Base-by-base conservation (phyloP, 805 yeast genomes). In the Deakozyma indianensis region DNA sequence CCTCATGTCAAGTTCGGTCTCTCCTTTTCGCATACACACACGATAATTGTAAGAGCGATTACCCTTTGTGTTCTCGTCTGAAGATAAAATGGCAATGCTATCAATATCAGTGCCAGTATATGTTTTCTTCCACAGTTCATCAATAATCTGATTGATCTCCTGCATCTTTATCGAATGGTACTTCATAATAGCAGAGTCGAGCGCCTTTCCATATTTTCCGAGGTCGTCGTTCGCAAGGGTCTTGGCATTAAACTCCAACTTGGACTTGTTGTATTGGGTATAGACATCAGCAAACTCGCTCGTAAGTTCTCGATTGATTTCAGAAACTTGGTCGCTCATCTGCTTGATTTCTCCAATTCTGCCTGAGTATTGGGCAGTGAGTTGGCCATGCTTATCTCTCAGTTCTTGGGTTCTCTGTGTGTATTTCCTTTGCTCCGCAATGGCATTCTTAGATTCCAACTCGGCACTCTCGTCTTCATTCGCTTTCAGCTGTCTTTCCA, bases 71-170 rank as follows among this genome's bases (percentile, higher is more conserved):
- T 74, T 75, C 21, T 78, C 80, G 54, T 90, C 97, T 35, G 95
- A 82, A 52, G 79, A 73, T 9, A 32, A n/a, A 50, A 92, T 85
- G 55, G 82, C 75, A 43, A 92, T 87, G 0, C 94, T 77, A 57
- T 92, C 96, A 41, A 92, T 86, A 63, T 92, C 99, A 1, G 96
- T 82, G 1, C 98, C 98, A 51, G 82, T 81, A 57, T 92, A 92
- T 0, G 99, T 92, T 43, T 75, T 76, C 51, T 85, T 83, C 99
- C 99, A 92, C 38, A 92, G 64, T 56, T 88, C 96, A 54, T 85
- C 92, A 41, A 92, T 68, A 27, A 86, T 82, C 48, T 82, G 69
- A 63, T 92, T 92, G 54, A 90, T 86, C 54, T 87, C 95, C 53
- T 78, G 78, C 98, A 92, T 92, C 59, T 92, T 92, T 48, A 81